Conservation (phyloP, 176 grass and related monocot species). For the Calamus simplicifolius region DNA sequence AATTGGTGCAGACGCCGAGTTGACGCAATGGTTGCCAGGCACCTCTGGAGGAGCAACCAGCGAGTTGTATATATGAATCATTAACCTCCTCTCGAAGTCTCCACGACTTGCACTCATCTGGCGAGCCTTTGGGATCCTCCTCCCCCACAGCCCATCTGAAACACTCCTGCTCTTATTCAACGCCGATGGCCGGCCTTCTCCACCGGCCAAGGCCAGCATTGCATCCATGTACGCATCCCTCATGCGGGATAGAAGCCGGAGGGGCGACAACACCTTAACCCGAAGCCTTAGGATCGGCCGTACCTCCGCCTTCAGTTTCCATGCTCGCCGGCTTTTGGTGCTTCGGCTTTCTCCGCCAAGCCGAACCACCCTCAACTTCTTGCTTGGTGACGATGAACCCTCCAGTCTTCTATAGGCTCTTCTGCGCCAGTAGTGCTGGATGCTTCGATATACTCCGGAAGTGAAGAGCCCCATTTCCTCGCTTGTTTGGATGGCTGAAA, state of each 20-base stretch:
- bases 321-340: background rate
- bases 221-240: conserved; percentile 16
- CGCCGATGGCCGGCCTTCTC: background rate
- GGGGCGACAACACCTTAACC: background rate
- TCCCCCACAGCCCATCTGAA: background rate
- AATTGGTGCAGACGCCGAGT: too few species aligned
- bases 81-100: conserved; percentile 18
- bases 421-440: conserved; percentile 11
- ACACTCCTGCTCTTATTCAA: conserved; percentile 6
- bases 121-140: conserved; percentile 16
- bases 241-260: conserved; percentile 16
- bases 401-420: conserved; percentile 5
- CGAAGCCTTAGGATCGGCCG: background rate
- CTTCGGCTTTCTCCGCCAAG: conserved; percentile 1
- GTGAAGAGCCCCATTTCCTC: background rate
- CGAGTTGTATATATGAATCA: conserved; percentile 31
- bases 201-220: conserved; percentile 13
- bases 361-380: conserved; percentile 12
- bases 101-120: background rate
- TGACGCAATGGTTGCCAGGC: conserved; percentile 9
- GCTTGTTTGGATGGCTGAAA: too few species aligned
- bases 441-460: conserved; percentile 3
- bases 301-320: background rate
- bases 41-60: conserved; percentile 22
- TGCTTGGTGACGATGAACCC: background rate